Evolutionary conservation across 2,329 filamentous ascomycete genomes (phyloP), one percentile per base, ranked within the genome.

Genomic region (Fusarium sp.): DNA sequence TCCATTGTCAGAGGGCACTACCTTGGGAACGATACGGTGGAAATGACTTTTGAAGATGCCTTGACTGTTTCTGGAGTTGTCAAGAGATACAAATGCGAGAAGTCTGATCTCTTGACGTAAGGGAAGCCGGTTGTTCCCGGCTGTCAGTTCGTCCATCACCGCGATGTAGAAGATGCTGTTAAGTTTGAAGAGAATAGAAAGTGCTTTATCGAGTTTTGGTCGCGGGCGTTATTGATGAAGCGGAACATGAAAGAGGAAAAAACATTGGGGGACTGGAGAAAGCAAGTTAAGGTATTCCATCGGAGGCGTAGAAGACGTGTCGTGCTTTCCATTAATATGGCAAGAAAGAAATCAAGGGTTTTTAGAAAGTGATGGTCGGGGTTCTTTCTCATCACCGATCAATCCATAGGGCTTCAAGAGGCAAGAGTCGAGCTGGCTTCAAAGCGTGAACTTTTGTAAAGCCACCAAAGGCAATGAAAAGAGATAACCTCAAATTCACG

Each of bases 221-320:
- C 0, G 7, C 8, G 17, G 10, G 0, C 6, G 47, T 35, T 25
- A 8, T 35, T 35, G 47, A 50, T 35, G 47, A 25, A 2, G 4
- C 17, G 4, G 8, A 10, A 1, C 29, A 33, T 20, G 31, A 25
- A 2, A 18, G 47, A 35, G n/a, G n/a, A 4, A 25, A 3, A 50
- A 35, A 25, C 1, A 35, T 50, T 15, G 3, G 5, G 47, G 17
- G n/a, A 14, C 1, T 1, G n/a, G 3, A 6, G 4, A 15, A 1
- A 35, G 9, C 0, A 33, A 25, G 12, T 18, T 50, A 3, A n/a
- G 10, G n/a, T 18, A 35, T 10, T 14, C 29, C 2, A 3, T 50
- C 7, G 2, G 12, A 25, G 15, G 4, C 2, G n/a, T 12, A 18
- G 2, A 14, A 18, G 8, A 14, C 4, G 0, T 15, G 3, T 14